Conservation (phyloP, 2,329 filamentous ascomycete species). For the Colletotrichum sp. region DNA sequence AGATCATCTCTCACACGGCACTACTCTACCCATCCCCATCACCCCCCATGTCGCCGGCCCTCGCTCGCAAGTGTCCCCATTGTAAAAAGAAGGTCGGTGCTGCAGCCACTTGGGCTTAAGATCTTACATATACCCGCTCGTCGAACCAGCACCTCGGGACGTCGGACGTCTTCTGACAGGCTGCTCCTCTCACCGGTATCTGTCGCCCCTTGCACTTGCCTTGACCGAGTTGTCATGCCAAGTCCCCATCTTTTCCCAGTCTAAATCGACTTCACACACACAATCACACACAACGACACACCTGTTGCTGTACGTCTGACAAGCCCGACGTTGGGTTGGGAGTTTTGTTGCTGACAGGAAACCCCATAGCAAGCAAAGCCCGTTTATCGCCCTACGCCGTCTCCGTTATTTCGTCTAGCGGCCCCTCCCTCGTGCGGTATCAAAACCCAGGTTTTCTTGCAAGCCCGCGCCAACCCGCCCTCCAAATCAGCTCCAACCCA, state of each 20-base stretch:
- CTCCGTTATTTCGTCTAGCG: neutral
- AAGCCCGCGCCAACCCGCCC: conserved; percentile 6
- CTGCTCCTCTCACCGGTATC: conserved; percentile 13
- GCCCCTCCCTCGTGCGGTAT: neutral
- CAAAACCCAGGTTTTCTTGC: conserved; percentile 7
- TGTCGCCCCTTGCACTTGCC: conserved; percentile 15
- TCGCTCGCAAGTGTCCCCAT: neutral
- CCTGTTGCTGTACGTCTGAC: neutral
- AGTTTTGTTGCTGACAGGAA: neutral
- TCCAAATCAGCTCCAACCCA: conserved; percentile 11
- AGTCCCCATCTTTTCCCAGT: neutral
- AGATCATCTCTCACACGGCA: neutral
- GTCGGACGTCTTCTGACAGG: conserved; percentile 16
- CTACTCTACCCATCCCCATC: neutral
- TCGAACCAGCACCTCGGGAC: conserved; percentile 17
- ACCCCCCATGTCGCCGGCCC: neutral
- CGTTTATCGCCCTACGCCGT: neutral
- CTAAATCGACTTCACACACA: conserved; percentile 9
- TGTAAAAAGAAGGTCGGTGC: neutral
- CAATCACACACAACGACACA: neutral
- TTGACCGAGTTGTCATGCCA: conserved; percentile 19
- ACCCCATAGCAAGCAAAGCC: neutral
- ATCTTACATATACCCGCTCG: conserved; percentile 21
- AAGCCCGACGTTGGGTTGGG: neutral
- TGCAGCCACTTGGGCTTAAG: conserved; percentile 10